Evolutionary conservation across 257 asterid genomes (phyloP).

Genomic region (Plantago ovata): DNA sequence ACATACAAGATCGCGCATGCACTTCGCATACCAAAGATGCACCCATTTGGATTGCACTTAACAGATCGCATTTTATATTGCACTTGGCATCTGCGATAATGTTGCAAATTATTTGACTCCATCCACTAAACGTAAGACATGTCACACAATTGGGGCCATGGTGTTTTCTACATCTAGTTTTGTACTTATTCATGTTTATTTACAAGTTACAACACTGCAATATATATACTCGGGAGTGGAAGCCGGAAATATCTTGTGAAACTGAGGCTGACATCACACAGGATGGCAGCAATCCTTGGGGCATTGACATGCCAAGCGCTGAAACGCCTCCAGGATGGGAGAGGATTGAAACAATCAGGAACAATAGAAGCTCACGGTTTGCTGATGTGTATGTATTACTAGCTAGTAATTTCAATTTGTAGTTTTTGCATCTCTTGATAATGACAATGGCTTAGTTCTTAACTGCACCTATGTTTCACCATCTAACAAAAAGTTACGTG

Average conservation of each 20-base stretch:
- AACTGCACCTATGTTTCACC: conserved; percentile 37
- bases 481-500: conserved; percentile 32
- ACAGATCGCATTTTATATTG: too few species aligned
- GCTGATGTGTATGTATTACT: conserved; percentile 40
- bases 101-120: too few species aligned
- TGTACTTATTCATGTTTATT: too few species aligned
- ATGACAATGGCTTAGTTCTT: not conserved
- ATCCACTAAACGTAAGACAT: too few species aligned
- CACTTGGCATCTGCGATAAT: too few species aligned
- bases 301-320: conserved; percentile 41
- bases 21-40: too few species aligned
- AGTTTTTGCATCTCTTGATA: not conserved
- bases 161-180: too few species aligned
- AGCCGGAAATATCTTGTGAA: conserved; percentile 49
- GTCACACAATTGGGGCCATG: too few species aligned
- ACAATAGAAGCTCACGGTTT: conserved; percentile 39
- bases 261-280: conserved; percentile 31
- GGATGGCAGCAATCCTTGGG: conserved; percentile 34
- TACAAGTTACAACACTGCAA: too few species aligned
- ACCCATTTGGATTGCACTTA: too few species aligned
- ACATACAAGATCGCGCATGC: too few species aligned
- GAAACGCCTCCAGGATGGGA: conserved; percentile 43
- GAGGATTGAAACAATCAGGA: conserved; percentile 31
- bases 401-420: not conserved
- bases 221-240: conserved; percentile 76